Evolutionary conservation across 306 rosid species (phyloP), one percentile per base, ranked within the genome.

Genomic region (Cicer cuneatum): DNA sequence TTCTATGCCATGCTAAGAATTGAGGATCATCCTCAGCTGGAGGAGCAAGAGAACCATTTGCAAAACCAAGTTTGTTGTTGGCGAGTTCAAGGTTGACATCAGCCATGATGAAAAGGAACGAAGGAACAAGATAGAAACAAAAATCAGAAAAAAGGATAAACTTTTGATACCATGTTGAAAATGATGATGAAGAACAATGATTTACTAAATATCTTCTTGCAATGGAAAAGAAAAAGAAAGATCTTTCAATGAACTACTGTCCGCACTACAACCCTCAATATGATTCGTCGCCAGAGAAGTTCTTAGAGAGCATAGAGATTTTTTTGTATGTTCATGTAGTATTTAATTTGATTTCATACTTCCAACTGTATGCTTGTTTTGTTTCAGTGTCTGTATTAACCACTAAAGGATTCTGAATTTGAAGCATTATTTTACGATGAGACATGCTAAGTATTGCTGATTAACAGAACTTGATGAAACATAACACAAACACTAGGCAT

Each of bases 231-330:
- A 1, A 21, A 21, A 21, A 21, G 24, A 21, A 21, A 74, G 96
- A 90, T 81, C 96, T 94, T 65, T 91, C 93, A 4, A 86, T 91
- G 91, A 93, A 83, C 45, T 94, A 86, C 69, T 91, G 92, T 71
- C 86, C 96, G 80, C 88, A 86, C 56, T 82, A 90, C 83, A 86
- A 72, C 69, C 88, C 90, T 3, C 71, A 88, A 16, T 83, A 79
- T 14, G 84, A 81, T 56, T 83, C 86, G 5, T 86, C 97, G 2
- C 95, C 98, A 0, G 93, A 91, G 74, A 91, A 71, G 5, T 76
- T 94, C 46, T 80, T 94, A 83, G 84, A 88, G 52, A 87, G 98
- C 67, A 56, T 94, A 75, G 97, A 94, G 71, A 90, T 81, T 59
- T 94, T 86, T 82, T 76, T 94, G 64, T 94, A 84, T 69, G 84